Evolutionary conservation across 73 alveolate genomes (phyloP).

Genomic region (Tetrahymena borealis): DNA sequence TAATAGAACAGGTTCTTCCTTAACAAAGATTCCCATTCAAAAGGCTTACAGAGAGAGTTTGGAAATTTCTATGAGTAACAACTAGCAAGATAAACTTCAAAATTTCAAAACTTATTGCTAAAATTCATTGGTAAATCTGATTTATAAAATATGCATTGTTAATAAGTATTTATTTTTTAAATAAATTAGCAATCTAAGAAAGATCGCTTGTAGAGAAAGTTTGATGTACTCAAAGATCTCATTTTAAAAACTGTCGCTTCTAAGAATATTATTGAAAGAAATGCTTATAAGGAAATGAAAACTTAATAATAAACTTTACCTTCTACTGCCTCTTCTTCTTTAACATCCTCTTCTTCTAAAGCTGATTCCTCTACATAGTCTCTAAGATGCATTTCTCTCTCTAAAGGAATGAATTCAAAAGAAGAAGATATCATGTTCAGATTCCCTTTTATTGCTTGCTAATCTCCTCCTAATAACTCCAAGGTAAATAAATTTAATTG

Average conservation of each 20-base stretch:
- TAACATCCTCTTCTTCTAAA: neutral
- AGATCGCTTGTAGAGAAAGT: neutral
- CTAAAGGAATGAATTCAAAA: neutral
- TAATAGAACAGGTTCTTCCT: neutral
- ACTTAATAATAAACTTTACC: neutral
- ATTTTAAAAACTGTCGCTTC: neutral
- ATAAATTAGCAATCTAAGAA: neutral
- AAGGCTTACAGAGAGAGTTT: neutral
- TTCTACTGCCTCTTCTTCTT: neutral
- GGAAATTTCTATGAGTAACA: neutral
- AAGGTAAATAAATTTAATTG: neutral
- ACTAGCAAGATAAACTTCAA: neutral
- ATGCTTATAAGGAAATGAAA: neutral
- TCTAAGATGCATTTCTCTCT: neutral
- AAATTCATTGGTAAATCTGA: neutral
- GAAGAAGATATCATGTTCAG: neutral
- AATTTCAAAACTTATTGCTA: neutral
- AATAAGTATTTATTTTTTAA: neutral
- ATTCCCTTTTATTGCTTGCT: neutral
- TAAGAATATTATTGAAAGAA: neutral
- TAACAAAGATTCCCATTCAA: neutral
- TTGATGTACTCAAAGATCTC: neutral
- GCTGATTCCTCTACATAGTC: neutral
- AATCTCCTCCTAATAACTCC: neutral
- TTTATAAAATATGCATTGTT: neutral